Conservation (phyloP, 768 basidiomycete genomes). For the Tricholoma terreum region DNA sequence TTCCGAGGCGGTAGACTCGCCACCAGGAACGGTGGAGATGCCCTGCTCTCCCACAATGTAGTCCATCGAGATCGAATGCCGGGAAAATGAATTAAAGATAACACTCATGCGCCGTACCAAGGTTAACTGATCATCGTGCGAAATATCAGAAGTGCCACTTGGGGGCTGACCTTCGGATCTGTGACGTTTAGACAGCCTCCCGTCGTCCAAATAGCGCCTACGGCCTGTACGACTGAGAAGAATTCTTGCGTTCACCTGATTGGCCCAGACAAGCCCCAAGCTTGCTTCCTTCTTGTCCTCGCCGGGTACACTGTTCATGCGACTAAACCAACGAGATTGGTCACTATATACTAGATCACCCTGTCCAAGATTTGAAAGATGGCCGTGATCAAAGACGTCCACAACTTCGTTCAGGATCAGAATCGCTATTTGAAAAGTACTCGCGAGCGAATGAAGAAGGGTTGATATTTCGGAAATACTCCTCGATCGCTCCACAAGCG, state of each 20-base stretch:
- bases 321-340: constrained; percentile 76
- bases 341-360: constrained; percentile 58
- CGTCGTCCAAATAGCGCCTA: constrained; percentile 49
- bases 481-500: constrained; percentile 71
- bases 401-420: constrained; percentile 88
- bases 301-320: constrained; percentile 55
- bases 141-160: neutral
- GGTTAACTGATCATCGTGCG: constrained; percentile 38
- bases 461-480: constrained; percentile 65
- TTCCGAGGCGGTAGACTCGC: constrained; percentile 4
- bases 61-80: constrained; percentile 57
- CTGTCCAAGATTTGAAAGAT: constrained; percentile 16
- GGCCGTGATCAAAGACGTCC: constrained; percentile 58
- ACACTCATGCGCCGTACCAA: constrained; percentile 72
- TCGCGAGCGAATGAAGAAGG: constrained; percentile 69
- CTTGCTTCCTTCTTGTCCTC: constrained; percentile 73
- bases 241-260: constrained; percentile 82
- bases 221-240: constrained; percentile 78
- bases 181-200: constrained; percentile 22
- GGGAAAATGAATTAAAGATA: constrained; percentile 67
- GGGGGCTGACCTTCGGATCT: constrained; percentile 13
- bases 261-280: constrained; percentile 91
- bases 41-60: constrained; percentile 70
- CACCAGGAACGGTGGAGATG: constrained; percentile 34
- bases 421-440: constrained; percentile 61